Evolutionary conservation across 192 early-diverging fungal genomes (phyloP).

Genomic region (Mortierella alpina): DNA sequence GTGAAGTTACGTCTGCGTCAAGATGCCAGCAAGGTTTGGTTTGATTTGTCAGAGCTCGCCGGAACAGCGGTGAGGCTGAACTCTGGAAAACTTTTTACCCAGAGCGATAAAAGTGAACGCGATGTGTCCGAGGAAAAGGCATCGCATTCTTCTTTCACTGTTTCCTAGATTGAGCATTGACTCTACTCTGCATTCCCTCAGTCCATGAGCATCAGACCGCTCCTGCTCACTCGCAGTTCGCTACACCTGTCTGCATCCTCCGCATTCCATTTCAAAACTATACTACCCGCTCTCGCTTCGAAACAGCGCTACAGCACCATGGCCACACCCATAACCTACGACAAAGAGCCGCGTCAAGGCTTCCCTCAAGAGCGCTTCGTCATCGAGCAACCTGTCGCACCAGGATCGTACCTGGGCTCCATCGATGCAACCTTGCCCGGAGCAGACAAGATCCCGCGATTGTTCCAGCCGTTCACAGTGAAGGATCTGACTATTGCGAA

Average conservation of each 20-base stretch:
- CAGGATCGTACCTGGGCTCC: slow-evolving; percentile 30
- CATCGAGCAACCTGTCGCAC: slow-evolving; percentile 15
- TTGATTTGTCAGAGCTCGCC: too few species aligned
- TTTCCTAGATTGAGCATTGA: too few species aligned
- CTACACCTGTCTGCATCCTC: slow-evolving; percentile 2
- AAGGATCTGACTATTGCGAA: slow-evolving; percentile 78
- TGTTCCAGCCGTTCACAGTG: slow-evolving; percentile 78
- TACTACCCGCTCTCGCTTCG: too few species aligned
- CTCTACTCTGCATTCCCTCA: too few species aligned
- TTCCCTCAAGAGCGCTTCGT: slow-evolving; percentile 23
- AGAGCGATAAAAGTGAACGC: too few species aligned
- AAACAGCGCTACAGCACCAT: not conserved
- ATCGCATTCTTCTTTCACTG: too few species aligned
- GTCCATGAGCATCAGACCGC: too few species aligned
- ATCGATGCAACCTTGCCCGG: slow-evolving; percentile 9
- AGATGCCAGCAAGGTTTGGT: too few species aligned
- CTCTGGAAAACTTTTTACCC: too few species aligned
- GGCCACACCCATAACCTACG: not conserved
- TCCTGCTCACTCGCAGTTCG: not conserved
- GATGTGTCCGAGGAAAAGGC: too few species aligned
- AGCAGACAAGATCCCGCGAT: slow-evolving; percentile 32
- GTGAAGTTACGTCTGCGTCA: too few species aligned
- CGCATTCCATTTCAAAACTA: not conserved
- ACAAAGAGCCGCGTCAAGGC: not conserved
- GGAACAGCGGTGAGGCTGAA: too few species aligned